Evolutionary conservation across 352 stramenopile species (phyloP), one percentile per base, ranked within the genome.

Genomic region (Globisporangium emineosum): DNA sequence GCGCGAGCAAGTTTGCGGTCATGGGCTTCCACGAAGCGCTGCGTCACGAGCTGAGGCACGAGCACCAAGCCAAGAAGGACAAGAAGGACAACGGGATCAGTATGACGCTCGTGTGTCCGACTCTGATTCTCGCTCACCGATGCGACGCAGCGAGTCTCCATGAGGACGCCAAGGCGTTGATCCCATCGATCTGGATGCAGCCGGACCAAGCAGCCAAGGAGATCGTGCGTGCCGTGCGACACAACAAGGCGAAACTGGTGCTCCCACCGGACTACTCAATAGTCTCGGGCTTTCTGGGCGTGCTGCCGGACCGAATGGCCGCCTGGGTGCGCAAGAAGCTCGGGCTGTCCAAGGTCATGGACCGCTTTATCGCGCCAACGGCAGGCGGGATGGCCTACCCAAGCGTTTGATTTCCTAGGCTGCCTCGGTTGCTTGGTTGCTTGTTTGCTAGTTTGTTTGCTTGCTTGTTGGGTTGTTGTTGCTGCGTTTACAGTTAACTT

Each of bases 21-120:
- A 66, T 78, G 50, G 77, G 77, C 6, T 79, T 85, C 57, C 66
- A 78, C 54, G 75, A 84, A 32, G 58, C 73, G 7, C 61, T 85
- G 29, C 61, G 68, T n/a, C 59, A 77, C 21, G 76, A 85, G 53
- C 37, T 85, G 45, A 67, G 65, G 10, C n/a, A 64, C 15, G 35
- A 43, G n/a, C 10, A 57, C 15, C 23, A 57, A 5, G 21, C 54
- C 33, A 64, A 64, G 30, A 43, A 27, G 6, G 32, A 57, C 19
- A 66, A 66, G 40, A 66, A 61, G 30, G 1, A 56, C 30, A 33
- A 29, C n/a, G 65, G 40, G 4, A 65, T 60, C 30, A 25, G 30
- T n/a, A 55, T 69, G 64, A 60, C 43, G 27, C 52, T 69, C 12
- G 65, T 71, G 37, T 63, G 64, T 25, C 64, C 64, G 10, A 65